A percentile compares a stretch with the other conserved stretches of the same genome.
Conservation (phyloP, 257 asterid genomes). For the Nicotiana otophora region DNA sequence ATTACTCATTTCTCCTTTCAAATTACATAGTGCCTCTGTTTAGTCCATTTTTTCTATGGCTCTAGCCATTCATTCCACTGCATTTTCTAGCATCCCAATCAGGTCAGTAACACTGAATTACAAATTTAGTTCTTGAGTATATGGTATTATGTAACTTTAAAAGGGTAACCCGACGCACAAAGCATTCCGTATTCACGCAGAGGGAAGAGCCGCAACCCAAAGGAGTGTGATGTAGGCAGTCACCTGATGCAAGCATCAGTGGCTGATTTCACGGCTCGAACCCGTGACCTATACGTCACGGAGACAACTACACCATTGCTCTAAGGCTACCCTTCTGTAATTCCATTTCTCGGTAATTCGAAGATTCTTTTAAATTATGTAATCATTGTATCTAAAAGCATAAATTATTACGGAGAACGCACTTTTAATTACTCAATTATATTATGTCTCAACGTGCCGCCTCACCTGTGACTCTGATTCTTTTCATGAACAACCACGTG, state of each 20-base stretch:
- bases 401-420: background rate
- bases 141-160: background rate
- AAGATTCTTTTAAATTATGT: background rate
- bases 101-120: conserved; percentile 18
- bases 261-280: too few relatives aligned
- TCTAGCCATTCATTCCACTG: conserved; percentile 43
- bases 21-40: background rate
- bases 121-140: background rate
- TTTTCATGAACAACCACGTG: background rate
- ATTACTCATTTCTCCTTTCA: background rate
- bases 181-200: too few relatives aligned
- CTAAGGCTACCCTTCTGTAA: background rate
- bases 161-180: too few relatives aligned
- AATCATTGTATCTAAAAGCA: too few relatives aligned
- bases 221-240: too few relatives aligned
- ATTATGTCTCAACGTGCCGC: background rate
- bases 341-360: background rate
- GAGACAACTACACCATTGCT: too few relatives aligned
- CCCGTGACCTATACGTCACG: too few relatives aligned
- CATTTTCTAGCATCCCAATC: conserved; percentile 40
- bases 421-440: background rate
- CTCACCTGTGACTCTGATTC: background rate
- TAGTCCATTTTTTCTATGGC: conserved; percentile 33
- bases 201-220: too few relatives aligned
- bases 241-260: too few relatives aligned